Evolutionary conservation across 805 yeast species (phyloP).

Genomic region (Pichia exigua): DNA sequence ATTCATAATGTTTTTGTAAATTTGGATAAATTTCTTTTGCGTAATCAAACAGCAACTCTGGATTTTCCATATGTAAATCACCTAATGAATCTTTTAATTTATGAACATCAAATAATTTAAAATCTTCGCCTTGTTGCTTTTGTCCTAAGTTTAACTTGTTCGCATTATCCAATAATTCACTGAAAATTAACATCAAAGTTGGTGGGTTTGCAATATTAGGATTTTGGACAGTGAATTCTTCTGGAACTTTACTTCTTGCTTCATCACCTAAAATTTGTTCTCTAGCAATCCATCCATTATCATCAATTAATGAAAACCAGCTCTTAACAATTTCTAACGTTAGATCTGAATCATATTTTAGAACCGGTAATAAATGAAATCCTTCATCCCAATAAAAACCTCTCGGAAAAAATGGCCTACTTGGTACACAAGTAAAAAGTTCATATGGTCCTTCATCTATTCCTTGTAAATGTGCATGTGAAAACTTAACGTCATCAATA

Average conservation of each 20-base stretch:
- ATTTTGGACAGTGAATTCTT: conserved; percentile 74
- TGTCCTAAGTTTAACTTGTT: conserved; percentile 4
- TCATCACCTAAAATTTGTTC: conserved; percentile 92
- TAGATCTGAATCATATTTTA: conserved; percentile 77
- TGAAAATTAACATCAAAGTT: conserved; percentile 70
- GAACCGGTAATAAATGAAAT: conserved; percentile 76
- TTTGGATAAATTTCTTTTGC: conserved; percentile 67
- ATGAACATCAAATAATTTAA: conserved; percentile 13
- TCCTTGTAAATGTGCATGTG: conserved; percentile 41
- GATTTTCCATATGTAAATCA: conserved; percentile 46
- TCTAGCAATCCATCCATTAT: conserved; percentile 93
- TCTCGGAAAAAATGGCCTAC: conserved; percentile 90
- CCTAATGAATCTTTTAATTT: conserved; percentile 31
- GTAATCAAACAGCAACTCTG: conserved; percentile 50
- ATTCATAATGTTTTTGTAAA: conserved; percentile 66
- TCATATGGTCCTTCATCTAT: conserved; percentile 68
- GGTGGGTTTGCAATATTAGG: conserved; percentile 95
- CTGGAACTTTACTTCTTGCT: conserved; percentile 81
- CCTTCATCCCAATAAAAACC: conserved; percentile 99
- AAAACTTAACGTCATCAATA: conserved; percentile 64
- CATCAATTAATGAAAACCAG: conserved; percentile 83
- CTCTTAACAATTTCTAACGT: conserved; percentile 73
- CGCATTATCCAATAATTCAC: conserved; percentile 39
- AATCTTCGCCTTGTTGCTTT: conserved; percentile 15
- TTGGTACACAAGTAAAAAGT: conserved; percentile 79